Evolutionary conservation across 805 yeast genomes (phyloP).

Genomic region (Wickerhamiella alocasiicola): DNA sequence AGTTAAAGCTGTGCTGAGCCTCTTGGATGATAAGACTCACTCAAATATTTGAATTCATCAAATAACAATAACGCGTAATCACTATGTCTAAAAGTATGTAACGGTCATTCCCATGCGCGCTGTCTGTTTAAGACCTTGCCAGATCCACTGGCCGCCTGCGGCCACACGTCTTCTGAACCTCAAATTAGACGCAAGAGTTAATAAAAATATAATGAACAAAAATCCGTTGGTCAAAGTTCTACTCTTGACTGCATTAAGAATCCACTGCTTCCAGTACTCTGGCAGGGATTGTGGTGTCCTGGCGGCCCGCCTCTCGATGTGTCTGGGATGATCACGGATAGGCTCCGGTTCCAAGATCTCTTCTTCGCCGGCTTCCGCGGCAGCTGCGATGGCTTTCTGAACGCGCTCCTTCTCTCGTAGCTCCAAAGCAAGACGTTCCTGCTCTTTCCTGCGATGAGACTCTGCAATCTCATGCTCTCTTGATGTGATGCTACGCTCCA

Average conservation of each 20-base stretch:
- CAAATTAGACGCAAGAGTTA: conserved; percentile 1
- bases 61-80: no score
- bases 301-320: not conserved
- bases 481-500: not conserved
- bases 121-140: conserved; percentile 6
- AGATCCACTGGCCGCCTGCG: conserved; percentile 6
- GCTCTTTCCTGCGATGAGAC: not conserved
- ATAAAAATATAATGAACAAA: conserved; percentile 5
- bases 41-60: no score
- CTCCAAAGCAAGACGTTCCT: not conserved
- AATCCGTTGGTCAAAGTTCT: conserved; percentile 3
- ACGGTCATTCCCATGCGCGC: conserved; percentile 10
- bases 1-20: no score
- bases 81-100: conserved; percentile 6
- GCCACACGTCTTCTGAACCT: not conserved
- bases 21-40: no score
- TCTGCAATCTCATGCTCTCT: not conserved
- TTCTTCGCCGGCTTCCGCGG: not conserved
- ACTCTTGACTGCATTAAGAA: not conserved
- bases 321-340: not conserved
- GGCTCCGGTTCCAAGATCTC: not conserved
- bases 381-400: not conserved
- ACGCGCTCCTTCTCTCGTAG: conserved; percentile 6
- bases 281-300: conserved; percentile 1
- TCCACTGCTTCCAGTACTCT: conserved; percentile 1